Evolutionary conservation across 805 yeast species (phyloP), one percentile per base, ranked within the genome.

Genomic region (Sugiyamaella valdiviana): DNA sequence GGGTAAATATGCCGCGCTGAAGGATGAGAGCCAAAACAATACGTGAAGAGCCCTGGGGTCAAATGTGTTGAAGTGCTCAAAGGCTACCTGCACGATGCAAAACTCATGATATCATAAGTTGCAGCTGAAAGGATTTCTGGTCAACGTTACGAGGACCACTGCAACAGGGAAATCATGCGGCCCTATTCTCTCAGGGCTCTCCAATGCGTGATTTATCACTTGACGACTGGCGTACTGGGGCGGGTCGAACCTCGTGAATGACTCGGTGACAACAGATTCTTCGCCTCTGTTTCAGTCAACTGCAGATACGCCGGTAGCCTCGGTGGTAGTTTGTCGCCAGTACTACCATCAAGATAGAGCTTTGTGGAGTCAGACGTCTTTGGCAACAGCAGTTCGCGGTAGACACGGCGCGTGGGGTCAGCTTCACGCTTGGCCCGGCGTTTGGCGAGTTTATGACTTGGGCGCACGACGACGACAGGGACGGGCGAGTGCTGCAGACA

Each of bases 381-480:
- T 3, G 29, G 26, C 7, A 36, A 42, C 42, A 53, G 26, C 5
- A 46, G 43, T 20, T 51, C 51, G 16, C 54, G 23, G 23, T 45
- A 51, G 16, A 39, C 45, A 19, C 61, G 49, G 20, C 66, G 49
- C 21, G 55, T 44, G 1, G 67, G 66, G 44, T 65, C 66, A 6
- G 65, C 63, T 29, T 57, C 62, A 6, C 69, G 59, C 52, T 64
- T 64, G 3, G 56, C 60, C 47, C 62, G 61, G 39, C 54, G 55
- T 47, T 59, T 62, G 39, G 58, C 60, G 6, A 67, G 62, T 42
- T 63, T 67, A 26, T 64, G 65, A 23, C 57, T 54, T 9, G 75
- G 75, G 29, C 70, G 68, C 24, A 74, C 73, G 2, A 74, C 73
- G 36, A 72, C 61, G 1, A 73, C 76, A 0, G 79, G 79, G 5